Conservation (phyloP, 148 eudicot genomes). For the Rhododendron molle region DNA sequence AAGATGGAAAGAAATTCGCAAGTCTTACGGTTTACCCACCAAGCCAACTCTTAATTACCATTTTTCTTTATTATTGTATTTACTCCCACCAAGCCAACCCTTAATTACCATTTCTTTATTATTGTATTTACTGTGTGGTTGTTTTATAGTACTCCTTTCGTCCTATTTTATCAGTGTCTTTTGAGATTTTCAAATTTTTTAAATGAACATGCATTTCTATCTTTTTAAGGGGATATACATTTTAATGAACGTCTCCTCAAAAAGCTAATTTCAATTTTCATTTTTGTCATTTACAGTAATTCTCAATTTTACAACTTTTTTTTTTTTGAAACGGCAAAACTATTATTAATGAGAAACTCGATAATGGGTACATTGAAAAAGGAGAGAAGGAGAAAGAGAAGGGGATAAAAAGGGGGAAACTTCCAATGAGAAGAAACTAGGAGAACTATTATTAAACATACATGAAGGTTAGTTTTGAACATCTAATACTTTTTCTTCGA, state of each 20-base stretch:
- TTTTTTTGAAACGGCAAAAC: too few relatives aligned
- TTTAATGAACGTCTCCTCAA: background rate
- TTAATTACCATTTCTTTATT: background rate
- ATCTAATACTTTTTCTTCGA: too few relatives aligned
- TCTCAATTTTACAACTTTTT: too few relatives aligned
- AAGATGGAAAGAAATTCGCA: background rate
- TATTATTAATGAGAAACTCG: too few relatives aligned
- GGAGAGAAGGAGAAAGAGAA: too few relatives aligned
- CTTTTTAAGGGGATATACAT: background rate
- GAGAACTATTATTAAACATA: too few relatives aligned
- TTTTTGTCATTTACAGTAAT: background rate
- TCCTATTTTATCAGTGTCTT: background rate
- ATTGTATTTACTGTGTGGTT: background rate
- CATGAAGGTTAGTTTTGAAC: too few relatives aligned
- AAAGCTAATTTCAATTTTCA: background rate
- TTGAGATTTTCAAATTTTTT: too few relatives aligned
- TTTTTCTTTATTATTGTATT: background rate
- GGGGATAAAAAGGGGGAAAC: too few relatives aligned
- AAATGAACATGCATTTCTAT: background rate
- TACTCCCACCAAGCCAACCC: background rate
- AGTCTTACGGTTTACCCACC: background rate
- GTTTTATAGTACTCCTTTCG: background rate
- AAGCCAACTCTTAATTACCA: background rate
- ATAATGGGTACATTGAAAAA: too few relatives aligned
- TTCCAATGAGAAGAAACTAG: too few relatives aligned